These are phyloP conservation scores for Boletales sp. DNA, from an alignment of 768 basidiomycete genomes.

Conservation along the genomic window DNA sequence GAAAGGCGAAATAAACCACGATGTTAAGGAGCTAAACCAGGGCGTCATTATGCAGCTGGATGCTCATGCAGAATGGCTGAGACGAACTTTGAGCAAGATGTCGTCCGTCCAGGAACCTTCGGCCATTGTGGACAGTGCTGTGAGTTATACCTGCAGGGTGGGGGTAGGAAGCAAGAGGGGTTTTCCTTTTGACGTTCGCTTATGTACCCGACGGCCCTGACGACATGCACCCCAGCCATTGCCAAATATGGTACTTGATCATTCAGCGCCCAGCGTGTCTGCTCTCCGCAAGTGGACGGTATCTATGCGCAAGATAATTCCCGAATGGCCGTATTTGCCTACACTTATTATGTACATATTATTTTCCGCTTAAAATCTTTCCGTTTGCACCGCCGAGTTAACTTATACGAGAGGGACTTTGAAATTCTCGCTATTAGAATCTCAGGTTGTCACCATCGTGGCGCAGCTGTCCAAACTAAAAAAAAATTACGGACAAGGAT, in stretches of 20 bases:
- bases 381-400: too few species aligned
- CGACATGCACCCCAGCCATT: constrained; percentile 14
- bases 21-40: constrained; percentile 65
- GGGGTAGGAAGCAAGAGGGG: constrained; percentile 19
- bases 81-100: constrained; percentile 70
- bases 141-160: neutral
- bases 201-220: constrained; percentile 26
- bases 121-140: constrained; percentile 40
- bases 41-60: neutral
- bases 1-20: constrained; percentile 76
- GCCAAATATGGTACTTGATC: constrained; percentile 6
- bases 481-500: constrained; percentile 6
- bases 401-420: too few species aligned
- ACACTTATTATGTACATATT: neutral
- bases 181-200: constrained; percentile 8
- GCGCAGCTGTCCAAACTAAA: neutral
- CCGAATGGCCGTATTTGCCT: neutral
- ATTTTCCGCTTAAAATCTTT: neutral
- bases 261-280: neutral
- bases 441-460: too few species aligned
- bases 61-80: neutral
- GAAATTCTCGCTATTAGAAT: too few species aligned
- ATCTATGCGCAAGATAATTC: neutral
- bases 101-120: constrained; percentile 68
- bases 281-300: neutral